Evolutionary conservation across 2,329 filamentous ascomycete species (phyloP), one percentile per base, ranked within the genome.

Genomic region (Alternaria alternata): DNA sequence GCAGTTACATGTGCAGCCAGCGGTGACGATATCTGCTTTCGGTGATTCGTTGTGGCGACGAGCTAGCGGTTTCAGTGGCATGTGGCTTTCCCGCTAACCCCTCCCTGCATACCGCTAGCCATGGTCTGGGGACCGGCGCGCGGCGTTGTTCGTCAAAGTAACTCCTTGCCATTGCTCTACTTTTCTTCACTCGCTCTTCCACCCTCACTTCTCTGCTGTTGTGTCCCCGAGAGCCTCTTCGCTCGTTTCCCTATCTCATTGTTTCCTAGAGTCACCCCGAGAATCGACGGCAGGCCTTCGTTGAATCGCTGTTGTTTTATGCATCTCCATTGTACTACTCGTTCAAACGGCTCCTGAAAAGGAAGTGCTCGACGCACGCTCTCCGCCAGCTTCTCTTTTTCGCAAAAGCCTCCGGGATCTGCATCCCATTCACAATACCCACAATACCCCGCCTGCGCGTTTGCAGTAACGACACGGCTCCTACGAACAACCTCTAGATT

Each of bases 361-460:
- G 38, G 57, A 66, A 56, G 74, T 76, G 74, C 73, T 77, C 54
- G 73, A 77, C 71, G 73, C 74, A 75, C 72, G 71, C 71, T 72
- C 69, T 64, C 54, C 49, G 39, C 52, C 57, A 20, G 46, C 62
- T 51, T 64, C 66, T 64, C 66, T 56, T 61, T 59, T 56, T 60
- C 41, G 61, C 44, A 44, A 54, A 54, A 41, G 26, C 54, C 55
- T 41, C 34, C 43, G 24, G 24, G 26, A 46, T 47, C 51, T 46
- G 43, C 51, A 44, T 65, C 64, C 61, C 61, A 48, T 51, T 51
- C 42, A 30, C 43, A 36, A 43, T 49, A 26, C 28, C 20, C 26
- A 20, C 38, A 56, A 47, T 49, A 43, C 53, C 57, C 57, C 58
- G 61, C 68, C 47, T 41, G 60, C 54, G 36, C 55, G 43, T 54